Evolutionary conservation across 768 basidiomycete genomes (phyloP), one percentile per base, ranked within the genome.

Genomic region (Hemileccinum rubropunctum): DNA sequence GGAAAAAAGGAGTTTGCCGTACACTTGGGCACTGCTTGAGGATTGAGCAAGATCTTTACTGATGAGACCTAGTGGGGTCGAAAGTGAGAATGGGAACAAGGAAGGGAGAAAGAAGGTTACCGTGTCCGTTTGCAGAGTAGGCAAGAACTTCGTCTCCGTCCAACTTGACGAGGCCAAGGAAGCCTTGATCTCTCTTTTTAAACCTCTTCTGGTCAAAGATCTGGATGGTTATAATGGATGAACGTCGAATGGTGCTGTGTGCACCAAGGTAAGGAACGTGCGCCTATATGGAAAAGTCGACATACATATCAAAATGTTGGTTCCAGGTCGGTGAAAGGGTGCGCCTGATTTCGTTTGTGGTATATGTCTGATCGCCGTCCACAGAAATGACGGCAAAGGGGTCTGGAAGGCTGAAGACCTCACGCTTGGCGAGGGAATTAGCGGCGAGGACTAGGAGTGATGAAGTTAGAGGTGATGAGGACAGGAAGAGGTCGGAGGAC

Each of bases 121-220:
- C 78, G 62, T 73, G 69, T 48, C 73, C 72, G 60, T 71, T 73
- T 39, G 59, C 66, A 17, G 82, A 81, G 55, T 75, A 66, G 26
- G 71, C 57, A 40, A 83, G 71, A 14, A 78, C 82, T 54, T 84
- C 79, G 35, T 77, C 58, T 41, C 78, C 83, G 2, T 74, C 62
- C 33, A 85, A 71, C 53, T 77, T 82, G 61, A 81, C 73, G 13
- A 84, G 71, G 41, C 79, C 84, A 35, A 84, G 72, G 56, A 82
- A 84, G 10, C 81, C 91, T 74, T 94, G 92, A 65, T 94, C 92
- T 59, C 84, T 81, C 67, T 83, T 84, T 72, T 80, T 91, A 72
- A 90, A 93, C 68, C 89, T 91, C 63, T 82, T 80, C 69, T 91
- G 85, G 75, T 95, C 93, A 63, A 94, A 93, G 51, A 95, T 81